Conservation (phyloP, 2,329 filamentous ascomycete genomes). For the Mariannaea sp. region DNA sequence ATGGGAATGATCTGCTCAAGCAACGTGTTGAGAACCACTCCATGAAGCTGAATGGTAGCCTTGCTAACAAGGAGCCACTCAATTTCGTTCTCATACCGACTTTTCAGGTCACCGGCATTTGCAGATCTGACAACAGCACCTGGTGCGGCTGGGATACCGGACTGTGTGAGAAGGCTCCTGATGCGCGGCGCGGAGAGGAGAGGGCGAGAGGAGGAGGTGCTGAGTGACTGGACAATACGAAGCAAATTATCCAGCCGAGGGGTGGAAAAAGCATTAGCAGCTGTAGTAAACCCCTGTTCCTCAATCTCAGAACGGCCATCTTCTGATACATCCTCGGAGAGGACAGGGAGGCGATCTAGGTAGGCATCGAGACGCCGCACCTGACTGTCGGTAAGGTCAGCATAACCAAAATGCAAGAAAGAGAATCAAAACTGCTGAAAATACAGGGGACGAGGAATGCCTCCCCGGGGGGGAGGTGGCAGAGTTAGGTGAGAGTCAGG, state of each 20-base stretch:
- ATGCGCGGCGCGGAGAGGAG: constrained; percentile 66
- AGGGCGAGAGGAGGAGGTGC: constrained; percentile 66
- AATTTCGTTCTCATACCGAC: constrained; percentile 73
- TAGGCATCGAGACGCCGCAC: constrained; percentile 67
- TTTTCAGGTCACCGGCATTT: constrained; percentile 42
- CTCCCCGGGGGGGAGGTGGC: background rate
- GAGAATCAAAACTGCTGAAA: constrained; percentile 8
- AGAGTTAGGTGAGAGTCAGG: constrained; percentile 14
- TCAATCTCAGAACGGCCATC: constrained; percentile 47
- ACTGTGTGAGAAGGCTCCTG: constrained; percentile 64
- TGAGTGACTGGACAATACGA: constrained; percentile 70
- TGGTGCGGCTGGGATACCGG: constrained; percentile 56
- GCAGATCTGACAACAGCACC: constrained; percentile 39
- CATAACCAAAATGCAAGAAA: constrained; percentile 4
- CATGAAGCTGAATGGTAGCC: constrained; percentile 88
- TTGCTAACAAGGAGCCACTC: constrained; percentile 93
- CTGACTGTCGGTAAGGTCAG: constrained; percentile 50
- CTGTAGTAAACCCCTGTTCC: constrained; percentile 42
- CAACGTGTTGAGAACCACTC: constrained; percentile 75
- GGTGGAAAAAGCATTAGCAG: constrained; percentile 52
- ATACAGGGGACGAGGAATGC: background rate
- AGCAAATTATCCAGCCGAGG: constrained; percentile 67
- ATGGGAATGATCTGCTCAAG: constrained; percentile 83
- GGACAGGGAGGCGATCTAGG: constrained; percentile 62
- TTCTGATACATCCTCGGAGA: constrained; percentile 48